A percentile compares a stretch with the other conserved stretches of the same genome.
phyloP scores from a whole-genome alignment of 1,284 basidiomycete genomes.

The Sporisorium reilianum region DNA sequence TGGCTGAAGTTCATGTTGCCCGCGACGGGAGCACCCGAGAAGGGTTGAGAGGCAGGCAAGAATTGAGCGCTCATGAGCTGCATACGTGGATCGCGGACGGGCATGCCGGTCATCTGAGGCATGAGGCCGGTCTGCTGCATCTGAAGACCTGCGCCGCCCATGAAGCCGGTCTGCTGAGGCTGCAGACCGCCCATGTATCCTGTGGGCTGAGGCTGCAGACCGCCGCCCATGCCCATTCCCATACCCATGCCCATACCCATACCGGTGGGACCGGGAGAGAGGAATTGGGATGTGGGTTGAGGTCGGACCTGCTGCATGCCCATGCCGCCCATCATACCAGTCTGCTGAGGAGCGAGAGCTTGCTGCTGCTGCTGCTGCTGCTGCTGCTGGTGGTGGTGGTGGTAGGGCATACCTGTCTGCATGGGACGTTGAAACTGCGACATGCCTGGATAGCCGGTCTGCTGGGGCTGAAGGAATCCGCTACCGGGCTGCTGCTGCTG shows the following conservation, averaged over 20 bases:
- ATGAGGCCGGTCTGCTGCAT: conserved; percentile 65
- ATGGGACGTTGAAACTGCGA: conserved; percentile 58
- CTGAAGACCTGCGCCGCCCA: conserved; percentile 51
- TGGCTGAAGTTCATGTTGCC: conserved; percentile 67
- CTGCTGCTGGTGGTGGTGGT: conserved; percentile 27
- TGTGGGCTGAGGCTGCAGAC: conserved; percentile 57
- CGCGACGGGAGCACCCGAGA: conserved; percentile 62
- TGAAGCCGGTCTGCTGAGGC: conserved; percentile 56
- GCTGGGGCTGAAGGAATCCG: conserved; percentile 54
- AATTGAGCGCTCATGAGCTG: conserved; percentile 69
- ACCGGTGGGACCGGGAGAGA: conserved; percentile 50
- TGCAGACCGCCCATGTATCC: conserved; percentile 58
- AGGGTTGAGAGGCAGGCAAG: conserved; percentile 66
- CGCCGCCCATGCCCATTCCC: conserved; percentile 28
- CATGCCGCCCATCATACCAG: conserved; percentile 46
- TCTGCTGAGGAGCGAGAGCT: conserved; percentile 40
- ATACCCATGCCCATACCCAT: conserved; percentile 53
- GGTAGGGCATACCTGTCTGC: conserved; percentile 45
- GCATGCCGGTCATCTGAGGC: conserved; percentile 68
- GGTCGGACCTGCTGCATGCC: conserved; percentile 40
- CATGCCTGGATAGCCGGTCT: conserved; percentile 55
- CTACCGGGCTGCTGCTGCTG: conserved; percentile 53
- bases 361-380: conserved; percentile 43
- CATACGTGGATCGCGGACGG: conserved; percentile 65
- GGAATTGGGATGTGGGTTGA: conserved; percentile 36